phyloP scores from a whole-genome alignment of 257 asterid species.

The Paraleonurus japonicus region DNA sequence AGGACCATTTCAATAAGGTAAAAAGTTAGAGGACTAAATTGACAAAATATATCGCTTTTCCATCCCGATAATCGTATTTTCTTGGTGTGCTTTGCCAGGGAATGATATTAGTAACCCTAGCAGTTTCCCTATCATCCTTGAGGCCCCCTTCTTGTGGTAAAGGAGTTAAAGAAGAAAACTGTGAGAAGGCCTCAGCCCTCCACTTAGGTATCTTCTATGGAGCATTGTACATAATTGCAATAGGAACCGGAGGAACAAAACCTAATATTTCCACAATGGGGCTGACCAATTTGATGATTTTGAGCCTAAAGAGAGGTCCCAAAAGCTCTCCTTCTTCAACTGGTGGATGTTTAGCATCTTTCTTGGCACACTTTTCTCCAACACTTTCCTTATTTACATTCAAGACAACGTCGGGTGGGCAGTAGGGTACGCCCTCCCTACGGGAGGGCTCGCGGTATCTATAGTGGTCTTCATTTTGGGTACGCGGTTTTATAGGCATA shows the following conservation, averaged over 20 bases:
- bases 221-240: constrained; percentile 58
- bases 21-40: too few species aligned
- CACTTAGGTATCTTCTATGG: constrained; percentile 48
- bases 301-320: constrained; percentile 54
- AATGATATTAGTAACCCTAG: constrained; percentile 54
- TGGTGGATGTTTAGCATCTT: constrained; percentile 84
- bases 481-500: constrained; percentile 53
- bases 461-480: constrained; percentile 49
- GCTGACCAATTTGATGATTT: constrained; percentile 71
- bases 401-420: constrained; percentile 60
- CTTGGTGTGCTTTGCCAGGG: constrained; percentile 36
- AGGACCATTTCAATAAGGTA: too few species aligned
- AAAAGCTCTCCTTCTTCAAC: constrained; percentile 69
- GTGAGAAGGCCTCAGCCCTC: constrained; percentile 42
- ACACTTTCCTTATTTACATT: constrained; percentile 54
- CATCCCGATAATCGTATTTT: background rate
- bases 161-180: constrained; percentile 31
- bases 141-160: constrained; percentile 53
- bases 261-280: constrained; percentile 79
- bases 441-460: constrained; percentile 46
- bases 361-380: constrained; percentile 58
- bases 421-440: constrained; percentile 57
- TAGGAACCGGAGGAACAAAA: constrained; percentile 80
- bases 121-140: constrained; percentile 43
- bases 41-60: too few species aligned